A percentile compares a stretch with the other conserved stretches of the same genome.
These are phyloP conservation scores for Jatropha multifida DNA, from an alignment of 441 rosid species.

Conservation along the genomic window DNA sequence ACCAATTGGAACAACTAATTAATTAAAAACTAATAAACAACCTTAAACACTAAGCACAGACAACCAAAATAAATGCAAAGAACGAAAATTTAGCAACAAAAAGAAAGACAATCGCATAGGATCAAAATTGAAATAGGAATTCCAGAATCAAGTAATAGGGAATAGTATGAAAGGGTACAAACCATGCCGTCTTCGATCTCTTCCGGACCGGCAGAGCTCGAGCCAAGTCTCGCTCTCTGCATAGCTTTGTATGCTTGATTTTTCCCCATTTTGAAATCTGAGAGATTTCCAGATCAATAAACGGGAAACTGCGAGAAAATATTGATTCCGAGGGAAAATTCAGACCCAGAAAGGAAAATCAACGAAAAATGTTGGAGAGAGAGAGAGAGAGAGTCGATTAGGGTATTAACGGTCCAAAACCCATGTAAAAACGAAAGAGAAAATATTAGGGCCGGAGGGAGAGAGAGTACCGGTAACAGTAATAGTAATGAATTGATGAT, in stretches of 20 bases:
- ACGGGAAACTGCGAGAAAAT: constrained; percentile 2
- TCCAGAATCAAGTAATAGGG: too few relatives aligned
- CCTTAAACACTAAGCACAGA: not conserved
- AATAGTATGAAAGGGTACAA: constrained; percentile 75
- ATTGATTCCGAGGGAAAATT: constrained; percentile 1
- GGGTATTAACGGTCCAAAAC: constrained; percentile 33
- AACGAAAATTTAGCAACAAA: not conserved
- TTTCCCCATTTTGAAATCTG: constrained; percentile 68
- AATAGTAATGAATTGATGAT: too few relatives aligned
- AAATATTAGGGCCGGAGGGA: not conserved
- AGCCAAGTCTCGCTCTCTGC: constrained; percentile 90
- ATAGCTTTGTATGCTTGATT: constrained; percentile 98
- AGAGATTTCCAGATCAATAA: constrained; percentile 27
- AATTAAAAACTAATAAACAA: not conserved
- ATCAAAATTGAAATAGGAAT: not conserved
- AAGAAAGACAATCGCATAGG: not conserved
- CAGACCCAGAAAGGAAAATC: constrained; percentile 15
- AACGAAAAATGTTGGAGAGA: not conserved
- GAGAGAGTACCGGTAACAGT: not conserved
- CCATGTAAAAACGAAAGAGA: constrained; percentile 7
- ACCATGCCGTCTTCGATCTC: constrained; percentile 99
- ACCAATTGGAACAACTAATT: not conserved
- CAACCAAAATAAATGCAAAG: constrained; percentile 8
- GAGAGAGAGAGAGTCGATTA: constrained; percentile 2
- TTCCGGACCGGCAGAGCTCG: constrained; percentile 75